Evolutionary conservation across 192 early-diverging fungal species (phyloP).

Genomic region (Mortierella alpina): DNA sequence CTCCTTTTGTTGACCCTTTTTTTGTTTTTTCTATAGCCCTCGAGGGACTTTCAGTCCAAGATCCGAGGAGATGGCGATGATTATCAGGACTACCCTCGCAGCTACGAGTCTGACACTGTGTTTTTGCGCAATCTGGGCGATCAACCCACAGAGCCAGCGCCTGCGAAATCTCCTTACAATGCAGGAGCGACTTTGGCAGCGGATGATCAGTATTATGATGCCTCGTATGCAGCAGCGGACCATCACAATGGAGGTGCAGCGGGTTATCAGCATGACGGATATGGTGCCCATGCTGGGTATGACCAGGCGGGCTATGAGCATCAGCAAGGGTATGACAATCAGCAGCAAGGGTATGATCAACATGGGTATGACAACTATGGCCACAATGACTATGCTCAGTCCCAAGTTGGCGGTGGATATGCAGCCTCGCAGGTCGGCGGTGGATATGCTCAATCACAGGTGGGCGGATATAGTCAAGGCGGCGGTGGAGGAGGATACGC

Average conservation of each 20-base stretch:
- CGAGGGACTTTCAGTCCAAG: conserved; percentile 57
- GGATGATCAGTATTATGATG: conserved; percentile 50
- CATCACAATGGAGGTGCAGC: conserved; percentile 2
- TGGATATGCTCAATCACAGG: conserved; percentile 29
- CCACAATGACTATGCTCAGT: conserved; percentile 30
- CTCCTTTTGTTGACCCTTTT: conserved; percentile 1
- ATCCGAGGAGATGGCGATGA: conserved; percentile 47
- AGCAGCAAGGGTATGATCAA: neutral
- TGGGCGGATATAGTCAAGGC: conserved; percentile 6
- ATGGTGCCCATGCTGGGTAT: conserved; percentile 3
- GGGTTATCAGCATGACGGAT: conserved; percentile 11
- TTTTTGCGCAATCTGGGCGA: conserved; percentile 57
- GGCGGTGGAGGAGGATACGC: conserved; percentile 12
- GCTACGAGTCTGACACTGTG: conserved; percentile 53
- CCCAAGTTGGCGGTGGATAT: conserved; percentile 38
- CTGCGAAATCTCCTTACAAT: conserved; percentile 46
- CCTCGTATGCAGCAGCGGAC: conserved; percentile 5
- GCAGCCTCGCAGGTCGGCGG: conserved; percentile 39
- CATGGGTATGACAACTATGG: conserved; percentile 18
- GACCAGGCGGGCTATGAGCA: conserved; percentile 19
- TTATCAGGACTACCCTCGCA: conserved; percentile 45
- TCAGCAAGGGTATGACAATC: neutral
- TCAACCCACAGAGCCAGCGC: conserved; percentile 35
- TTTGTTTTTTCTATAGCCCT: conserved; percentile 37
- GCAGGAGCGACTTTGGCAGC: conserved; percentile 13